Base-by-base conservation (phyloP, 1,284 basidiomycete genomes). In the Ceratobasidium sp. region DNA sequence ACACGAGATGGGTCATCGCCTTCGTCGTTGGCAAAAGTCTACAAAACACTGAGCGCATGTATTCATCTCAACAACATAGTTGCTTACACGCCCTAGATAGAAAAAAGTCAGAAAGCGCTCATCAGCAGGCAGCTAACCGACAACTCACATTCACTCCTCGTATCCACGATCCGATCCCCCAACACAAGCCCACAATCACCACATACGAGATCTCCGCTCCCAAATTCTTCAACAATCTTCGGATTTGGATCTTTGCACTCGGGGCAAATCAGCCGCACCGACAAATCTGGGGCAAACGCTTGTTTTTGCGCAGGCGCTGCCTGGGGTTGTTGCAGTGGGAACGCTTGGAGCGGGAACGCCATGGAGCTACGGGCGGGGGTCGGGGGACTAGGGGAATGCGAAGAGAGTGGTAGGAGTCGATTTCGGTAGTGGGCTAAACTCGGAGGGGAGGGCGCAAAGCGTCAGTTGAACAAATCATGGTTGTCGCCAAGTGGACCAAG, bases 1-100 rank as follows among this genome's bases (percentile, higher is more conserved):
- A 99, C 98, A 94, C 98, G 98, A 81, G 97, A 99, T 76, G 97
- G 97, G 84, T 99, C 98, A 84, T 99, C 98, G 78, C 97, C 97
- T 86, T 99, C 97, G 84, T 99, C 96, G 81, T 96, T 98, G 80
- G 98, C 98, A 85, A 99, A 99, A 76, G 98, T 99, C 92, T 98
- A 88, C 69, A 80, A 76, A 19, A 70, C 56, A 59, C 59, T 64
- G 29, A 73, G 56, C 29, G 46, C 32, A 43, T 65, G 34, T 34
- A 59, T 56, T 81, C 80, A 80, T 79, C 80, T 77, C 22, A 77
- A 77, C 51, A 11, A 59, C 25, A 29, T 22, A n/a, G 57, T 62
- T 49, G 90, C 93, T 88, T 87, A 95, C 94, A 86, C 94, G 88
- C 93, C 82, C 83, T 84, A 75, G 1, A n/a, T 40, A 17, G 34